phyloP scores from a whole-genome alignment of 2,329 filamentous ascomycete species.

The Aspergillus aculeatinus region DNA sequence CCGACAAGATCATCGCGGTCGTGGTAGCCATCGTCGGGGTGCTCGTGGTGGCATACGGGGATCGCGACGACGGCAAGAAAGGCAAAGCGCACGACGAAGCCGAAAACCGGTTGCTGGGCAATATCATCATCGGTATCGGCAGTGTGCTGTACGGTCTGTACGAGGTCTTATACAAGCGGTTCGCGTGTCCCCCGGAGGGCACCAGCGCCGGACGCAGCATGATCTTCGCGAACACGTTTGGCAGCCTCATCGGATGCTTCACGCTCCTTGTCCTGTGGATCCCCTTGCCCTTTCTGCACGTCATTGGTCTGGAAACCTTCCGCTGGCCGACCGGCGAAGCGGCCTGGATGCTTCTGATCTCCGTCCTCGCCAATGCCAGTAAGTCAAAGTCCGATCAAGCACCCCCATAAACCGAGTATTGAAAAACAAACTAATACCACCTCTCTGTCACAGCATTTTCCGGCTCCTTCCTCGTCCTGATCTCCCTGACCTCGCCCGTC shows the following conservation, averaged over 20 bases:
- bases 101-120: slow-evolving; percentile 73
- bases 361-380: slow-evolving; percentile 81
- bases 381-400: slow-evolving; percentile 32
- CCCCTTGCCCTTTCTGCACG: slow-evolving; percentile 79
- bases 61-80: slow-evolving; percentile 58
- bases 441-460: slow-evolving; percentile 62
- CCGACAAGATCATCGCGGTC: slow-evolving; percentile 85
- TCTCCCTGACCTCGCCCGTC: slow-evolving; percentile 88
- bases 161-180: slow-evolving; percentile 93
- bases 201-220: slow-evolving; percentile 82
- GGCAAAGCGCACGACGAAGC: slow-evolving; percentile 53
- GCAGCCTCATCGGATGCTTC: slow-evolving; percentile 80
- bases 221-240: slow-evolving; percentile 93
- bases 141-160: slow-evolving; percentile 95
- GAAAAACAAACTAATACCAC: not conserved
- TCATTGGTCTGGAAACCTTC: slow-evolving; percentile 76
- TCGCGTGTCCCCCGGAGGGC: slow-evolving; percentile 89
- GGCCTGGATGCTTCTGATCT: slow-evolving; percentile 75
- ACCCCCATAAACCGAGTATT: not conserved
- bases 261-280: slow-evolving; percentile 89
- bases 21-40: slow-evolving; percentile 84
- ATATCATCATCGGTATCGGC: slow-evolving; percentile 86
- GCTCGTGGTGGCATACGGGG: slow-evolving; percentile 92
- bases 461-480: slow-evolving; percentile 87
- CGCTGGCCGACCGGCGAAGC: slow-evolving; percentile 75